Evolutionary conservation across 2,329 filamentous ascomycete species (phyloP).

Genomic region (Penicillium psychrosexuale): DNA sequence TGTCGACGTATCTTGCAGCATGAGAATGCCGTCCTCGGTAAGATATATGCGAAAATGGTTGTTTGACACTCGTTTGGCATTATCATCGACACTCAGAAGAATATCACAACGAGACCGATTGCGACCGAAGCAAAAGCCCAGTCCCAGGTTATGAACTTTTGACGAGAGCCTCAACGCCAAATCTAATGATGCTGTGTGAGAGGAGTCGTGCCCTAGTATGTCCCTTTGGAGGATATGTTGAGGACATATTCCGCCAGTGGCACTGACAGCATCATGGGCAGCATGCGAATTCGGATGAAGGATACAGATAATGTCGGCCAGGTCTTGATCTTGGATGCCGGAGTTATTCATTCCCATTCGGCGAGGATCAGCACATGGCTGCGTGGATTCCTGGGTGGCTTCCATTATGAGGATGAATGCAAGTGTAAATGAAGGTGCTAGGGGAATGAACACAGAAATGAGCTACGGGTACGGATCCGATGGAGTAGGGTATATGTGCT

Average conservation of each 20-base stretch:
- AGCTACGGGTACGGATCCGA: constrained; percentile 18
- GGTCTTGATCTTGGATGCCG: constrained; percentile 75
- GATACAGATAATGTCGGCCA: constrained; percentile 85
- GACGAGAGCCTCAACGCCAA: constrained; percentile 80
- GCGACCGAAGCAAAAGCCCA: constrained; percentile 85
- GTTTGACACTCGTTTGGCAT: constrained; percentile 76
- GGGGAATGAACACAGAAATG: constrained; percentile 8
- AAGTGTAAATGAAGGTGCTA: constrained; percentile 13
- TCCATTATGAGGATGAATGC: constrained; percentile 31
- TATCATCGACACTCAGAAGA: constrained; percentile 65
- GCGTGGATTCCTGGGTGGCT: constrained; percentile 64
- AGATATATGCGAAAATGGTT: constrained; percentile 93
- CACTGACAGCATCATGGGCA: constrained; percentile 67
- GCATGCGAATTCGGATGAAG: constrained; percentile 73
- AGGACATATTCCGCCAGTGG: constrained; percentile 51
- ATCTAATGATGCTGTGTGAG: constrained; percentile 48
- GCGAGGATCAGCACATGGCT: constrained; percentile 76
- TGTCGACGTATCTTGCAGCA: constrained; percentile 93
- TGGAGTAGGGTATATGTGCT: constrained; percentile 25
- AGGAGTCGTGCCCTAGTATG: constrained; percentile 41
- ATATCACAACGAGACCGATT: constrained; percentile 70
- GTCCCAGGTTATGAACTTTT: constrained; percentile 60
- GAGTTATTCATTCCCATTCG: constrained; percentile 76
- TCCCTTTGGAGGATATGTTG: constrained; percentile 60
- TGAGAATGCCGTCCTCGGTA: constrained; percentile 79